Conservation (phyloP, 2,329 filamentous ascomycete species). For the Rutstroemia sp. region DNA sequence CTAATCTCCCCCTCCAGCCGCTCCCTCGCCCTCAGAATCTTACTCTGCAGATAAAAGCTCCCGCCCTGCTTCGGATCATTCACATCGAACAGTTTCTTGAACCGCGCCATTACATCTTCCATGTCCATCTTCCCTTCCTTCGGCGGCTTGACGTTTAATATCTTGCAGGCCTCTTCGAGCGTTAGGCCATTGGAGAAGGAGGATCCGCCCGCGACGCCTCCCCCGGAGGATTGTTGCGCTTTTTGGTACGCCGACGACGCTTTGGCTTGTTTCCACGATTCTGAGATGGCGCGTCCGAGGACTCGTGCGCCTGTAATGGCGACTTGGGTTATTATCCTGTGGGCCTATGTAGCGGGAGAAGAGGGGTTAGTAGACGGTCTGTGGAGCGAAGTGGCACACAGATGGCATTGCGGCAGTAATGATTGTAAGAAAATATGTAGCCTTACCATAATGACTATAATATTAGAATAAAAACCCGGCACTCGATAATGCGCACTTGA, state of each 20-base stretch:
- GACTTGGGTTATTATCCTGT: slow-evolving; percentile 90
- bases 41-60: slow-evolving; percentile 97
- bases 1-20: slow-evolving; percentile 82
- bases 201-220: slow-evolving; percentile 18
- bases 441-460: slow-evolving; percentile 1
- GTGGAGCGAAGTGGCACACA: neutral
- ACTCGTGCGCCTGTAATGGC: slow-evolving; percentile 86
- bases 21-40: slow-evolving; percentile 85
- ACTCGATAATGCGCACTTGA: neutral
- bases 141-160: slow-evolving; percentile 90
- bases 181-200: slow-evolving; percentile 67
- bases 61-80: slow-evolving; percentile 95
- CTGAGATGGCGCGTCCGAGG: slow-evolving; percentile 83
- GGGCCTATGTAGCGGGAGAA: slow-evolving; percentile 54
- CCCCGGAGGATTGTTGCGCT: slow-evolving; percentile 49
- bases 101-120: slow-evolving; percentile 73
- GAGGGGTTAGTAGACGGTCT: neutral
- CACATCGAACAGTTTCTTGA: slow-evolving; percentile 89
- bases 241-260: slow-evolving; percentile 78
- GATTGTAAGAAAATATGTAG: neutral
- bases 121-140: slow-evolving; percentile 69
- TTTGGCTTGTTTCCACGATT: slow-evolving; percentile 92
- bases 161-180: slow-evolving; percentile 93
- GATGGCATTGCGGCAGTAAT: neutral
- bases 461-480: neutral